Evolutionary conservation across 2,329 filamentous ascomycete genomes (phyloP), one percentile per base, ranked within the genome.

Genomic region (Purpureocillium lavendulum): DNA sequence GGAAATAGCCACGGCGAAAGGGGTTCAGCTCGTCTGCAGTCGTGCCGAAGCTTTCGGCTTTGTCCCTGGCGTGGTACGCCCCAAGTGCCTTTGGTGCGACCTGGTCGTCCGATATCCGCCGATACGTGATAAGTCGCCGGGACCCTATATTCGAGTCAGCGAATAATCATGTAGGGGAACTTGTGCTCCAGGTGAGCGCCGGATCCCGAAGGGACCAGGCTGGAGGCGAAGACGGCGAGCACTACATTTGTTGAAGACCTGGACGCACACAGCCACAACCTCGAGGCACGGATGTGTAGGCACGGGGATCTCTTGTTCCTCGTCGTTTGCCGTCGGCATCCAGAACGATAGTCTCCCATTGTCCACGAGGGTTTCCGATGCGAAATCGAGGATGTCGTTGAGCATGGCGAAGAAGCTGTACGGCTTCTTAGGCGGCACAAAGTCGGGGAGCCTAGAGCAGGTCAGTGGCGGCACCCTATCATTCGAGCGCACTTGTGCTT

Each of bases 401-500:
- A 96, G 73, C 78, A 98, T 88, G 6, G 86, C 83, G 30, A 84
- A 70, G 58, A 98, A 97, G 50, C 87, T 87, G 60, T 98, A 98
- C 0, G 89, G 87, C 53, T 81, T 82, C 60, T 94, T 97, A 0
- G 92, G 90, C 0, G 89, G 82, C 33, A 95, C 77, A 51, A 87
- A 96, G 10, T 76, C 75, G 4, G 79, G 68, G 29, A 50, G 52
- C 70, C 66, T 61, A 33, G 7, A 15, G 8, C 6, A 9, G 24
- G 53, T 53, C 42, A 58, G 40, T 30, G 36, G 13, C 29, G 13
- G 21, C 21, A n/a, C n/a, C n/a, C n/a, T n/a, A n/a, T n/a, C n/a
- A n/a, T 21, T 8, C 11, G 14, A 29, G 10, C n/a, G 24, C 11
- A 9, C 1, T 26, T 32, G 26, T 36, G 24, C 18, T 39, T 8